Evolutionary conservation across 768 basidiomycete species (phyloP), one percentile per base, ranked within the genome.

Genomic region (Pleurotus sapidus): DNA sequence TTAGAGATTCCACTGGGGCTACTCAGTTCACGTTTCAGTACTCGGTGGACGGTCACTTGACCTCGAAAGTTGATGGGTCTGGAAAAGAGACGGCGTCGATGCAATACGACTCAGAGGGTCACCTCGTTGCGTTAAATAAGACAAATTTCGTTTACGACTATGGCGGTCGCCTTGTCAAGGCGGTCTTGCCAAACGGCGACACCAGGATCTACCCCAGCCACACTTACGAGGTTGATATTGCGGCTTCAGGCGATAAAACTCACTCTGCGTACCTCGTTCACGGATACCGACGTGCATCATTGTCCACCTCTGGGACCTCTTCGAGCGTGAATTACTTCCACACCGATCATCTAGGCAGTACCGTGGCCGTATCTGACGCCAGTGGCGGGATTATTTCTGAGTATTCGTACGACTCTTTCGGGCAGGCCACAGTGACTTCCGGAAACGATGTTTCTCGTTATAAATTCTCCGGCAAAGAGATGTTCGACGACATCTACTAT

Each of bases 131-230:
- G 12, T 18, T 48, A 3, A 51, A 49, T 30, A 15, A 50, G 11
- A 42, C 37, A n/a, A 40, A 34, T 6, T 57, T 60, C 46, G 56
- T 45, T 18, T 60, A 60, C 56, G 59, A 60, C 23, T 60, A 49
- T 4, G 46, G 40, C 9, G 59, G 59, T 8, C 59, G 56, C 49
- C 56, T 60, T 5, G 18, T 60, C 30, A 56, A 60, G 37, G 34
- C 46, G 9, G 38, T 42, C 5, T 18, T 40, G 18, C 34, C 46
- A 8, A 49, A 57, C 15, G 56, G 56, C 14, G 40, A 49, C 37
- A 20, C 40, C 11, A 49, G 46, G 20, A 30, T 57, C 38, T 57
- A 57, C 20, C 56, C 56, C 7, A 57, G 45, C 37, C 56, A 49
- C 30, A n/a, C 46, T 3, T 57, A 49, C 30, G 56, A 57, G 34